Conservation (phyloP, 371 early-diverging fungal species). For the Mucor plumbeus region DNA sequence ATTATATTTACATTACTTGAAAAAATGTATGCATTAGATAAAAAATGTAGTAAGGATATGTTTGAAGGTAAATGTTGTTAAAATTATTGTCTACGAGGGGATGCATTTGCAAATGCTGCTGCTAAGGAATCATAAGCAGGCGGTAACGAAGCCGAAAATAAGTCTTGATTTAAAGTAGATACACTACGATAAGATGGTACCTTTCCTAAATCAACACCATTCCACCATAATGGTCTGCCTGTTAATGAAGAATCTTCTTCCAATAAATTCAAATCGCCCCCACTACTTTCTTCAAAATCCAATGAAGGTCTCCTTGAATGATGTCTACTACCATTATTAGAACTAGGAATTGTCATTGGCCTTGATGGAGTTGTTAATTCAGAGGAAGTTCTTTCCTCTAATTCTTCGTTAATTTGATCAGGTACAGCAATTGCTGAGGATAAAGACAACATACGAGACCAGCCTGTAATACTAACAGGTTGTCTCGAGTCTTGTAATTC, state of each 20-base stretch:
- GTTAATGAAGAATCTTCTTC: neutral
- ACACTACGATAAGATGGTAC: conserved; percentile 49
- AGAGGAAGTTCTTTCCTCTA: neutral
- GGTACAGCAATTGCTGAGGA: conserved; percentile 14
- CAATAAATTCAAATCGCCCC: neutral
- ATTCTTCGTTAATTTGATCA: neutral
- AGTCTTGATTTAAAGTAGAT: conserved; percentile 31
- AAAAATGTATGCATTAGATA: neutral
- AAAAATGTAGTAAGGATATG: neutral
- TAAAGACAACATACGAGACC: conserved; percentile 27
- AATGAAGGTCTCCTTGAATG: conserved; percentile 26
- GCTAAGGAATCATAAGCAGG: conserved; percentile 35
- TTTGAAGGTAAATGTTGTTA: neutral
- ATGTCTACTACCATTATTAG: conserved; percentile 24
- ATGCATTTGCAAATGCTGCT: neutral
- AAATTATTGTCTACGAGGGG: neutral
- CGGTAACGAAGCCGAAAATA: conserved; percentile 44
- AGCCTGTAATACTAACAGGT: conserved; percentile 22
- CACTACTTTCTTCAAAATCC: conserved; percentile 6
- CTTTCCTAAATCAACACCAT: conserved; percentile 45
- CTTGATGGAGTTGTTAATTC: neutral
- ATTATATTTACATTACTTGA: neutral
- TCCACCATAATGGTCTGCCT: conserved; percentile 36
- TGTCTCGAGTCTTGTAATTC: conserved; percentile 19
- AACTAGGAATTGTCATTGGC: conserved; percentile 23